Evolutionary conservation across 2,329 filamentous ascomycete genomes (phyloP), one percentile per base, ranked within the genome.

Genomic region (Arthroderma sp.): DNA sequence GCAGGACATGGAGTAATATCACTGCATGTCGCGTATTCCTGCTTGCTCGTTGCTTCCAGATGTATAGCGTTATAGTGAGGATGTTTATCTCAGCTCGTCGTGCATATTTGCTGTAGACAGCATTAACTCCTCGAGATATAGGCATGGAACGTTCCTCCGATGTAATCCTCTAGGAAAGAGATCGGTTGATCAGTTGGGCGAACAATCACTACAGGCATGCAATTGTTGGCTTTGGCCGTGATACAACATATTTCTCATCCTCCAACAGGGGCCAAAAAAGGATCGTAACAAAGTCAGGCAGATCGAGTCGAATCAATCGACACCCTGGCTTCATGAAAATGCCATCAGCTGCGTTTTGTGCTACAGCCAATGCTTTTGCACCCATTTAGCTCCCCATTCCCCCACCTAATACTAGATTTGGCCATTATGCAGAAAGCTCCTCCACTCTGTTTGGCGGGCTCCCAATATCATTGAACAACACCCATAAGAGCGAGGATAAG

Each of bases 401-500:
- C 23, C 28, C 25, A 33, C 47, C n/a, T 25, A 31, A 31, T n/a
- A 43, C 17, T 37, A 15, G 17, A 11, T 19, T 21, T 19, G 15
- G 39, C 17, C 17, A 17, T 51, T 51, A 51, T 51, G 28, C 47
- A 31, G 23, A 33, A 19, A 19, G 28, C n/a, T 8, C 47, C 23
- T 51, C 23, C 25, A 51, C 28, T 51, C 47, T 19, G 47, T 23
- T 31, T 33, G 47, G 28, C 28, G 13, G 25, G n/a, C 25, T 25
- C 4, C 47, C 23, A 11, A 51, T 33, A 25, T 15, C n/a, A 17
- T 51, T 33, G 33, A 51, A 33, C 25, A 28, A 38, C 15, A 51
- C 33, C 47, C 23, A 51, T 51, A 51, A 51, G 23, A 31, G 17
- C 47, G 47, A 51, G 47, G 47, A 51, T 51, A 31, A n/a, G 13